phyloP scores from a whole-genome alignment of 192 early-diverging fungal species.

The Backusella tuberculispora region DNA sequence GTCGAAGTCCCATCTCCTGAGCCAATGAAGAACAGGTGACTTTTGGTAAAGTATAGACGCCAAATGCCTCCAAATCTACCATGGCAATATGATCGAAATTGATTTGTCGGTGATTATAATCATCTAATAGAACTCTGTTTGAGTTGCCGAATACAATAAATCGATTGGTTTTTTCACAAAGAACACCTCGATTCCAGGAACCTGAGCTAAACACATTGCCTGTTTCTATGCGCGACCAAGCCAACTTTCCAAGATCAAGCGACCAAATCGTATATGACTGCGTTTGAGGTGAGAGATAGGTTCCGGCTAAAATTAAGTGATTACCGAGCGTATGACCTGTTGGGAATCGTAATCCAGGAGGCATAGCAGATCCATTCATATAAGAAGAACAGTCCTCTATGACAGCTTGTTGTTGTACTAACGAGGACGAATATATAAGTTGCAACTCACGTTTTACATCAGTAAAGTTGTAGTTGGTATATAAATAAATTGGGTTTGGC shows the following conservation, averaged over 20 bases:
- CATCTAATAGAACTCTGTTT: slow-evolving; percentile 66
- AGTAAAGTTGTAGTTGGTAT: slow-evolving; percentile 85
- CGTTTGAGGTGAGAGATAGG: slow-evolving; percentile 67
- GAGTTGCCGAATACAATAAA: slow-evolving; percentile 77
- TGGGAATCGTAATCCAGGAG: slow-evolving; percentile 80
- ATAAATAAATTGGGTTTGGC: slow-evolving; percentile 68
- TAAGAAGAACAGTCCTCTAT: slow-evolving; percentile 71
- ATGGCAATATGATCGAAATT: slow-evolving; percentile 80
- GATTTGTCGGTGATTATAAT: slow-evolving; percentile 78
- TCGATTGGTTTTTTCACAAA: slow-evolving; percentile 65
- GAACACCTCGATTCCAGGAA: slow-evolving; percentile 78
- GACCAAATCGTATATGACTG: slow-evolving; percentile 78
- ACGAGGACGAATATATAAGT: slow-evolving; percentile 58
- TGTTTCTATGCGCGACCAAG: slow-evolving; percentile 72
- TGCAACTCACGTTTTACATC: slow-evolving; percentile 79
- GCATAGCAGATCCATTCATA: slow-evolving; percentile 64
- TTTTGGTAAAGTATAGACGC: slow-evolving; percentile 60
- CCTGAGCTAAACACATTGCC: slow-evolving; percentile 69
- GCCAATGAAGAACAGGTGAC: slow-evolving; percentile 58
- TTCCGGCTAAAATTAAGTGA: slow-evolving; percentile 71
- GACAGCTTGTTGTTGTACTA: slow-evolving; percentile 41
- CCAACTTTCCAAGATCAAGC: slow-evolving; percentile 59
- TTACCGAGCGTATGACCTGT: slow-evolving; percentile 72
- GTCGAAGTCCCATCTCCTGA: slow-evolving; percentile 63
- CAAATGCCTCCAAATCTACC: slow-evolving; percentile 76